Evolutionary conservation across 768 basidiomycete species (phyloP).

Genomic region (Cantharellus cinnabarinus): DNA sequence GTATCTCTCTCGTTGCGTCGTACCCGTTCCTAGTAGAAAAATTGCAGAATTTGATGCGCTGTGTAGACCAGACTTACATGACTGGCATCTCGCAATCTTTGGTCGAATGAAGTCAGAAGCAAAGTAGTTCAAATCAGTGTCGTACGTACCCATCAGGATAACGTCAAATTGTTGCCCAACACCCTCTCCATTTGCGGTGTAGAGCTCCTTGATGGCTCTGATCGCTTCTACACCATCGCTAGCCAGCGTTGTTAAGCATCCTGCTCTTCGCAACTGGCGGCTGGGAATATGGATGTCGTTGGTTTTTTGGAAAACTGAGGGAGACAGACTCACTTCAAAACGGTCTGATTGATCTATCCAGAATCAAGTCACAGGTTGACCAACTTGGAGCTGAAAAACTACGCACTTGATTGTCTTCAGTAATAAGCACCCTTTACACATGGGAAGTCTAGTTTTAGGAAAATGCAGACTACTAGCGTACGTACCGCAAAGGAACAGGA

Average conservation of each 20-base stretch:
- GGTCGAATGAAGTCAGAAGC: background rate
- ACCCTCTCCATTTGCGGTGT: background rate
- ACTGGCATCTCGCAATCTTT: conserved; percentile 15
- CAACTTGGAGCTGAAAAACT: background rate
- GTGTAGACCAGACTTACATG: conserved; percentile 2
- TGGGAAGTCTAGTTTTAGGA: too few species aligned
- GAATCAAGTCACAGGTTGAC: background rate
- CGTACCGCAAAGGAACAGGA: too few species aligned
- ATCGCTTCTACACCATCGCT: conserved; percentile 13
- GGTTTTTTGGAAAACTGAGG: background rate
- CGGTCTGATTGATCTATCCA: conserved; percentile 11
- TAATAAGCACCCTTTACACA: conserved; percentile 8
- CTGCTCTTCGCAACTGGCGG: conserved; percentile 13
- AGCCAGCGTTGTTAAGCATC: conserved; percentile 10
- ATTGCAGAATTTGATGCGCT: background rate
- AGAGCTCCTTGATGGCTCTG: conserved; percentile 7
- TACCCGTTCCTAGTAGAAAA: conserved; percentile 6
- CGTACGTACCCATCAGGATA: conserved; percentile 8
- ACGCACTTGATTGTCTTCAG: conserved; percentile 12
- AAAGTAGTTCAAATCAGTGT: background rate
- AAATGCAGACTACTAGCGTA: too few species aligned
- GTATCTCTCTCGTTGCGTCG: conserved; percentile 12
- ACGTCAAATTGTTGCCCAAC: conserved; percentile 8
- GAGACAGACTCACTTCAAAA: conserved; percentile 2
- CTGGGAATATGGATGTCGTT: conserved; percentile 1